These are phyloP conservation scores for Penicillium sp. DNA, from an alignment of 2,329 filamentous ascomycete species.

Conservation along the genomic window DNA sequence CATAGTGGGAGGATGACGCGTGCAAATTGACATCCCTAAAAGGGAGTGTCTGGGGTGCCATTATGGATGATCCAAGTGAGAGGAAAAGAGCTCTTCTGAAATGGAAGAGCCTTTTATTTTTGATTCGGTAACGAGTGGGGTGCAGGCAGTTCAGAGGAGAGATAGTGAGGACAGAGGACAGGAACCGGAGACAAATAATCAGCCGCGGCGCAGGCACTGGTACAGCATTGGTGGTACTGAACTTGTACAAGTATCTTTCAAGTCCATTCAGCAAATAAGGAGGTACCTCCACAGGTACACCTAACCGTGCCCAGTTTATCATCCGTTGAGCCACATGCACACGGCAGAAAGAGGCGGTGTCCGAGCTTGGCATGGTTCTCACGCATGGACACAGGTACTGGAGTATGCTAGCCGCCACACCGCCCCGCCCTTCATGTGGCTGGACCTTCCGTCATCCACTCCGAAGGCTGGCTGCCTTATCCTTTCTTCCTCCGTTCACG, in stretches of 20 bases:
- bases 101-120: too few species aligned
- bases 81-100: too few species aligned
- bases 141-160: neutral
- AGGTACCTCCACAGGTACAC: neutral
- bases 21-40: slow-evolving; percentile 98
- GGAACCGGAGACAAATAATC: slow-evolving; percentile 17
- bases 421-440: slow-evolving; percentile 26
- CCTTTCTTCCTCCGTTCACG: slow-evolving; percentile 14
- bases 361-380: neutral
- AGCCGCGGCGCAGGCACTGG: slow-evolving; percentile 5
- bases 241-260: too few species aligned
- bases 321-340: too few species aligned
- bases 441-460: slow-evolving; percentile 33
- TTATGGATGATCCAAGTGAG: slow-evolving; percentile 6
- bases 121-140: neutral
- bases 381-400: neutral
- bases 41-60: slow-evolving; percentile 49
- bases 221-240: too few species aligned
- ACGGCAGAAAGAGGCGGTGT: neutral
- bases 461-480: slow-evolving; percentile 18
- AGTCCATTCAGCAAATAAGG: too few species aligned
- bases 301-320: too few species aligned
- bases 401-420: slow-evolving; percentile 16
- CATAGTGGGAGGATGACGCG: slow-evolving; percentile 84
- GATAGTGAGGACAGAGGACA: neutral